Base-by-base conservation (phyloP, 192 early-diverging fungal species). In the Coemansia sp. region DNA sequence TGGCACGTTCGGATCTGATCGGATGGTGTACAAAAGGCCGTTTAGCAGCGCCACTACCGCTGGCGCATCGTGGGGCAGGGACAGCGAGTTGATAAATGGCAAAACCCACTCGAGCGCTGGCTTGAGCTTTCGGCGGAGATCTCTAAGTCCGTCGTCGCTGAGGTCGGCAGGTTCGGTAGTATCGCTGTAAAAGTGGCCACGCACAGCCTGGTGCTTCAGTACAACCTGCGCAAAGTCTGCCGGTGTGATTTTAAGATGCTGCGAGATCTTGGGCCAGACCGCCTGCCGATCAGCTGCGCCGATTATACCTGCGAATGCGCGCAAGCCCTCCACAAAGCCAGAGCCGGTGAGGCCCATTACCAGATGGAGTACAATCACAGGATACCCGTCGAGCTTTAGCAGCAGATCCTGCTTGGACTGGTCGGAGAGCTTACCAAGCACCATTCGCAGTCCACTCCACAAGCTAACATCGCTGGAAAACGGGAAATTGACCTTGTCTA, bases 31-130 rank as follows among this genome's bases (percentile, higher is more conserved):
- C 38, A 81, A 33, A 23, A 76, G 69, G 41, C 57, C 64, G 5
- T 48, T 47, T 7, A 81, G 64, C 43, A 81, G 38, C n/a, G 61
- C 61, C 1, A 62, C 63, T 9, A 81, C 26, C 0, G 70, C 70
- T 7, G 58, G 57, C 26, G 59, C 14, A 26, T 81, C 73, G 0
- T 52, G 21, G 0, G 79, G 74, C 25, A 82, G 39, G 6, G 45
- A 35, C 59, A 82, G 61, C 12, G 79, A 82, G 20, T 41, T 67
- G 33, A 82, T 63, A 53, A 82, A 76, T 21, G 79, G 79, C 33
- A 67, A 73, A 6, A 82, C 68, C 79, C 79, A 82, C 9, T 76
- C 79, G 8, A 72, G 47, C 7, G 73, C 66, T 0, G 79, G 70
- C 18, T 68, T 63, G 41, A 76, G 64, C 4, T 66, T 60, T 35